Conservation (phyloP, 345 rosid genomes). For the Lepidium africanum region DNA sequence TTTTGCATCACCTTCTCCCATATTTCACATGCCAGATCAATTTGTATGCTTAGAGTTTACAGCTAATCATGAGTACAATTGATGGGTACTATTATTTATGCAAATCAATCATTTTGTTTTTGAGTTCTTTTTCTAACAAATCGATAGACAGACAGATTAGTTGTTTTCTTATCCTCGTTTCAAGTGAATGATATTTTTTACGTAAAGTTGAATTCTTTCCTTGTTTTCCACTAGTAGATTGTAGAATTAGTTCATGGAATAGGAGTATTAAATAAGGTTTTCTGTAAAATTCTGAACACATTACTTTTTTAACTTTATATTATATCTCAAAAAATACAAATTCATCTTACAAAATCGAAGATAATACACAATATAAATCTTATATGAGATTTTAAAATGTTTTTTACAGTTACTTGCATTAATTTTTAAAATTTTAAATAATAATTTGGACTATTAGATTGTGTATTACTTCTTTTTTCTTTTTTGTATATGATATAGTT, state of each 20-base stretch:
- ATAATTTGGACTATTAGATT: too few species aligned
- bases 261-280: not conserved
- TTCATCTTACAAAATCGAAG: too few species aligned
- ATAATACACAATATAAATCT: too few species aligned
- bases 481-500: too few species aligned
- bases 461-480: too few species aligned
- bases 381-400: too few species aligned
- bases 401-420: too few species aligned
- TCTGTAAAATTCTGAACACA: too few species aligned
- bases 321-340: too few species aligned
- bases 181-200: not conserved
- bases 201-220: not conserved
- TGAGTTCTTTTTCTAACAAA: not conserved
- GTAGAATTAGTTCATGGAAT: not conserved
- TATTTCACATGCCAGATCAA: slow-evolving; percentile 6
- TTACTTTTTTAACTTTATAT: too few species aligned
- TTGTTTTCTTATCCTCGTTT: not conserved
- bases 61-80: slow-evolving; percentile 4
- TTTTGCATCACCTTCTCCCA: slow-evolving; percentile 3
- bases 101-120: slow-evolving; percentile 1
- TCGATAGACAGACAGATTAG: not conserved
- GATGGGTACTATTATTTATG: not conserved
- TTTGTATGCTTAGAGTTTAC: slow-evolving; percentile 5
- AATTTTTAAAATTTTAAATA: too few species aligned
- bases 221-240: not conserved